Evolutionary conservation across 192 early-diverging fungal genomes (phyloP).

Genomic region (Chytriomyces sp.): DNA sequence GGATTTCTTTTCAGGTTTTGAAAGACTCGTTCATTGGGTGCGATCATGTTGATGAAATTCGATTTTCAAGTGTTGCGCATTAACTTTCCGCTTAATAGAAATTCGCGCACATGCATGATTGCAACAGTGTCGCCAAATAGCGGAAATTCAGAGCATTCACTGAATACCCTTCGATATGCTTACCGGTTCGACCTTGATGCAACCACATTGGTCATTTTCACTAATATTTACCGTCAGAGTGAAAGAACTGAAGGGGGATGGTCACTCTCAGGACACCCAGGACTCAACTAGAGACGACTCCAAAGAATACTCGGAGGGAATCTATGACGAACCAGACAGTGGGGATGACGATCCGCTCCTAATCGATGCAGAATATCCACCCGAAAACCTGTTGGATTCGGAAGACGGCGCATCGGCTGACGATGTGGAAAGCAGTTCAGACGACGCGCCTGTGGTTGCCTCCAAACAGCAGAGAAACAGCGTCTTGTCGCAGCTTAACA

Average conservation of each 20-base stretch:
- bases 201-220: background rate
- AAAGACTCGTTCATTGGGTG: constrained; percentile 97
- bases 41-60: constrained; percentile 1
- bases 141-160: constrained; percentile 92
- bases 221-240: constrained; percentile 43
- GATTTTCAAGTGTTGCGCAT: background rate
- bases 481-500: constrained; percentile 37
- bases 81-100: constrained; percentile 43
- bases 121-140: constrained; percentile 96
- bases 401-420: constrained; percentile 41
- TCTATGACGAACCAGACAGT: constrained; percentile 36
- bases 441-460: background rate
- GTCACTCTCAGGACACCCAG: constrained; percentile 36
- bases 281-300: constrained; percentile 7
- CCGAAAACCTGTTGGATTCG: constrained; percentile 39
- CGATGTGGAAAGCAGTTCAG: constrained; percentile 31
- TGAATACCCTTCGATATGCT: constrained; percentile 97
- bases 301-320: constrained; percentile 28
- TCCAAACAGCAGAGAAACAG: constrained; percentile 30
- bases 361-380: constrained; percentile 56
- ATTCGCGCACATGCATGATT: constrained; percentile 98
- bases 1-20: constrained; percentile 59
- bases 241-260: constrained; percentile 62
- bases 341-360: constrained; percentile 31
- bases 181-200: constrained; percentile 64